Evolutionary conservation across 768 basidiomycete species (phyloP).

Genomic region (Agrocybe praecox): DNA sequence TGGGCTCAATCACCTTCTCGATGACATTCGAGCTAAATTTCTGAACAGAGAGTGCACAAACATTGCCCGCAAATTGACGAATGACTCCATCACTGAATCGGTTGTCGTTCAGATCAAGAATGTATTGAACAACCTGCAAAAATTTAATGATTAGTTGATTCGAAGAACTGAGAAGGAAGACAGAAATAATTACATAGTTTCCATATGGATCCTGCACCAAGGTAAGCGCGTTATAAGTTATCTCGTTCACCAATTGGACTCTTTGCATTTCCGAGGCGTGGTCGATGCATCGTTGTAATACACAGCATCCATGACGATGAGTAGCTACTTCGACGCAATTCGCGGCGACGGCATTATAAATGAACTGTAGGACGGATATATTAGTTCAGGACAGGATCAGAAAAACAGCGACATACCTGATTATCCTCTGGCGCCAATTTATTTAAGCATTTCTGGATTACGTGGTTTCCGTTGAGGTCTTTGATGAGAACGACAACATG

Average conservation of each 20-base stretch:
- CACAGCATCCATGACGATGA: slow-evolving; percentile 97
- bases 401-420: slow-evolving; percentile 56
- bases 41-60: slow-evolving; percentile 96
- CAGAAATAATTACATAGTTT: slow-evolving; percentile 67
- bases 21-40: slow-evolving; percentile 99
- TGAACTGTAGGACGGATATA: slow-evolving; percentile 63
- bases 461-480: slow-evolving; percentile 95
- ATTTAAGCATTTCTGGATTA: slow-evolving; percentile 99
- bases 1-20: slow-evolving; percentile 68
- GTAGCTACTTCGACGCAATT: slow-evolving; percentile 99
- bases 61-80: slow-evolving; percentile 96
- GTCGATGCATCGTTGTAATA: slow-evolving; percentile 96
- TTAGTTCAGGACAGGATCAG: background rate
- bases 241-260: slow-evolving; percentile 96
- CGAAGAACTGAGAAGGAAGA: background rate
- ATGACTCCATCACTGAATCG: slow-evolving; percentile 98
- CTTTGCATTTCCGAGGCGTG: slow-evolving; percentile 96
- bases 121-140: slow-evolving; percentile 92
- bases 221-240: slow-evolving; percentile 96
- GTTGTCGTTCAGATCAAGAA: slow-evolving; percentile 97
- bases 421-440: slow-evolving; percentile 98
- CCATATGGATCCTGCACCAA: slow-evolving; percentile 97
- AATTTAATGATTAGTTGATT: background rate
- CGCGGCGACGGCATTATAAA: slow-evolving; percentile 98
- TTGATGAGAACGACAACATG: slow-evolving; percentile 99